Base-by-base conservation (phyloP, 1,284 basidiomycete genomes). In the Neonothopanus nambi region DNA sequence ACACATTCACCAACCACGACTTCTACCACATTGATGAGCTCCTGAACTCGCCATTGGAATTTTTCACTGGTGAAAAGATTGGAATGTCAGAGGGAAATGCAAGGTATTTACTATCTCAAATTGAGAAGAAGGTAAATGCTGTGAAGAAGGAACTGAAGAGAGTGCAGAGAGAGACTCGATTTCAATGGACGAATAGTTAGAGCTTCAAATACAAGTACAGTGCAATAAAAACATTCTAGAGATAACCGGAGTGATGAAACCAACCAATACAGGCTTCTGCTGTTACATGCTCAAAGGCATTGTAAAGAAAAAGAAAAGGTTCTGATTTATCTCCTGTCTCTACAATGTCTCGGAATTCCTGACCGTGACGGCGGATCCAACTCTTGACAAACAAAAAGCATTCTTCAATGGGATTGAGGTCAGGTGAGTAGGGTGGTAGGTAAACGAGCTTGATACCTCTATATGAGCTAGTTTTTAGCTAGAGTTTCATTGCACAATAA, bases 341-440 rank as follows among this genome's bases (percentile, higher is more conserved):
- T 35, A 5, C 15, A n/a, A 20, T 48, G n/a, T n/a, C 17, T 6
- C 20, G 9, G 11, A 48, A 8, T 6, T 18, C 18, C 18, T 5
- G 5, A 36, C 26, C 28, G 37, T 48, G 28, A 11, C 33, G 33
- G 17, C 45, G 45, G 3, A 48, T 13, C 20, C 37, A 48, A 17
- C 30, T 35, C 18, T 48, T 48, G n/a, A 26, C 11, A 3, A 21
- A 23, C 15, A 24, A 36, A 41, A 69, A 68, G 15, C 54, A 63
- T 49, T 69, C 67, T 50, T 70, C 61, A 45, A 70, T 69, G 2
- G 66, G 67, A 42, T 68, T 68, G 47, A 65, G 59, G 49, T 69
- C 65, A 3, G 69, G 69, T 1, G 65, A 70, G 52, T 71, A 70
- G 3, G 67, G 64, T 7, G 68, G 66, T 3, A 70, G 53, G 48